Evolutionary conservation across 2,329 filamentous ascomycete genomes (phyloP), one percentile per base, ranked within the genome.

Genomic region (Sphaerulina vaccinii): DNA sequence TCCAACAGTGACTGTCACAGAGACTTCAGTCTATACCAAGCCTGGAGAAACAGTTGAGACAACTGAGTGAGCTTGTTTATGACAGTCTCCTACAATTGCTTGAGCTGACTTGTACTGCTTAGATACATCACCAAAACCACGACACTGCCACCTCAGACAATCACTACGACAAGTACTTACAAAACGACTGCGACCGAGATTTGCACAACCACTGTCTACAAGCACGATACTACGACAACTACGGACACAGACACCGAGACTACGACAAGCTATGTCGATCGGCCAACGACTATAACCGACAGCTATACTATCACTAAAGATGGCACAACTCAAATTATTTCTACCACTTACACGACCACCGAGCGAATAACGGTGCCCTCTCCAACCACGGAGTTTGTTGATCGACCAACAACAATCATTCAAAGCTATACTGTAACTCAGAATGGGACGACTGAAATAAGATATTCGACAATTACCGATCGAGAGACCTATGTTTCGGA

Each of bases 11-110:
- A 45, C 42, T 0, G 13, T 45, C 13, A 45, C 42, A n/a, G 29
- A 36, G 32, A 45, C 42, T 5, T 5, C 5, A n/a, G 16, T 15
- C 1, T 45, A 45, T 22, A 22, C 24, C 2, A 32, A 45, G 19
- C 42, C 42, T 1, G 42, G 42, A 11, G n/a, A 45, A 4, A 45
- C 42, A 9, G 24, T 45, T 19, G 36, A 45, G 18, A 45, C 33
- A 21, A 35, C 32, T 15, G 36, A 45, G 42, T 45, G 29, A 45
- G 42, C 32, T 7, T 35, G 13, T 5, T n/a, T 6, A 43, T 29
- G 5, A 19, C 6, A 32, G 22, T 1, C 16, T 9, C 11, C 18
- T 5, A n/a, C 5, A 11, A 5, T 5, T 5, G 32, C 5, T 35
- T 5, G 15, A 21, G 11, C 29, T 21, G 13, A 35, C 16, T 5